Conservation (phyloP, 306 rosid species). For the Sicyos baderoa region DNA sequence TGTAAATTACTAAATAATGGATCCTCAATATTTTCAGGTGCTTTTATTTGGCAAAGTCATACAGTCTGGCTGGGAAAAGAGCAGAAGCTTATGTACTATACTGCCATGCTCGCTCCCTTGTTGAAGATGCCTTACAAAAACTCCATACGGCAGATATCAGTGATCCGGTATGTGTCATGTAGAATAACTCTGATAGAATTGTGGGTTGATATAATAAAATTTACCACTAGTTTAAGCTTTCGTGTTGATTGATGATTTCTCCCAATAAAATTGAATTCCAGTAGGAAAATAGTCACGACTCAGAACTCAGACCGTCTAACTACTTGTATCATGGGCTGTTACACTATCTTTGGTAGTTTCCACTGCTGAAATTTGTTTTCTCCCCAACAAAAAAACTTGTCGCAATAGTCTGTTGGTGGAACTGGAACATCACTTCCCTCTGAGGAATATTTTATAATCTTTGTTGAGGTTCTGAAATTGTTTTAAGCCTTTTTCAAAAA, state of each 20-base stretch:
- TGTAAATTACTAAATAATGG: neutral
- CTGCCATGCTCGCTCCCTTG: conserved; percentile 54
- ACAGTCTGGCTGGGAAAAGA: conserved; percentile 87
- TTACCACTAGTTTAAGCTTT: no score
- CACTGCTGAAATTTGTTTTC: neutral
- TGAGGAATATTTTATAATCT: neutral
- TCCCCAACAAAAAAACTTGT: no score
- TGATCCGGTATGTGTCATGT: conserved; percentile 28
- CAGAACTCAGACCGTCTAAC: neutral
- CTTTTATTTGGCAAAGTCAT: conserved; percentile 84
- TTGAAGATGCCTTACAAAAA: conserved; percentile 35
- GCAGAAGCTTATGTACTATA: conserved; percentile 81
- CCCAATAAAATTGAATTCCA: no score
- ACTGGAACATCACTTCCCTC: neutral
- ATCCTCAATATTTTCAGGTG: conserved; percentile 44
- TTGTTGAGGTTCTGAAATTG: neutral
- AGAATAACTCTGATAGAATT: neutral
- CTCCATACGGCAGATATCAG: conserved; percentile 18
- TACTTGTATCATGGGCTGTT: neutral
- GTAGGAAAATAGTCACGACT: neutral
- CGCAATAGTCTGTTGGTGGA: neutral
- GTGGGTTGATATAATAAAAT: no score
- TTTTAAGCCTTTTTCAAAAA: neutral
- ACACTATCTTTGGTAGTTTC: neutral
- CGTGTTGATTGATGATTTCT: no score